phyloP scores from a whole-genome alignment of 306 rosid genomes.

The Luffa aegyptiaca region DNA sequence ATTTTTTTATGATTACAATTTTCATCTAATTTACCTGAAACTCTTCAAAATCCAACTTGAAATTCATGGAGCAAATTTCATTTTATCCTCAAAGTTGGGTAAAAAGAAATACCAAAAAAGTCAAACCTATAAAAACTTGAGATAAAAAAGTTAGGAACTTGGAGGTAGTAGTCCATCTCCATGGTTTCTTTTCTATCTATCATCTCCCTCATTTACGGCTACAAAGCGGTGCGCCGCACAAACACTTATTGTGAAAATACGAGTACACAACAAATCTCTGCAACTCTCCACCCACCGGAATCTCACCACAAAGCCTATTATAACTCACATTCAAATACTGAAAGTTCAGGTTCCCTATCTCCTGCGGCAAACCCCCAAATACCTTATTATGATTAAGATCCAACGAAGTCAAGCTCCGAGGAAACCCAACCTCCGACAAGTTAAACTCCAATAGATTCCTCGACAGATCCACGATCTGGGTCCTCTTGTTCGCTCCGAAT shows the following conservation, averaged over 20 bases:
- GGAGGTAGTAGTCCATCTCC: no score
- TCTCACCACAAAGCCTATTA: conserved; percentile 51
- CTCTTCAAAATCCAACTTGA: no score
- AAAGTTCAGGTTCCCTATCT: conserved; percentile 27
- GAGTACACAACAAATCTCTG: conserved; percentile 29
- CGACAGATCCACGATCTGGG: conserved; percentile 32
- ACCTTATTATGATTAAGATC: conserved; percentile 56
- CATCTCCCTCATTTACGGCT: no score
- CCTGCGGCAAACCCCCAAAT: conserved; percentile 31
- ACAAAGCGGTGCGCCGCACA: conserved; percentile 26
- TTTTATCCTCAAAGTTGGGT: no score
- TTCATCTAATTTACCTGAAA: no score
- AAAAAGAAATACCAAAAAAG: no score
- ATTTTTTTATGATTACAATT: no score
- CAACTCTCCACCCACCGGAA: conserved; percentile 54
- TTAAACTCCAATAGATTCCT: conserved; percentile 52
- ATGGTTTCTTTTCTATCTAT: no score
- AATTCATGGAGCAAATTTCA: no score
- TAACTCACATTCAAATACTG: conserved; percentile 55
- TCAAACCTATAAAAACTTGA: no score
- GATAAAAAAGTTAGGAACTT: no score
- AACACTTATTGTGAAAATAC: conserved; percentile 46
- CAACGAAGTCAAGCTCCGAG: conserved; percentile 30
- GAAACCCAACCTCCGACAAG: conserved; percentile 28
- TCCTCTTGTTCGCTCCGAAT: conserved; percentile 39